Base-by-base conservation (phyloP, 1,284 basidiomycete genomes). In the Ceratobasidium sp. region DNA sequence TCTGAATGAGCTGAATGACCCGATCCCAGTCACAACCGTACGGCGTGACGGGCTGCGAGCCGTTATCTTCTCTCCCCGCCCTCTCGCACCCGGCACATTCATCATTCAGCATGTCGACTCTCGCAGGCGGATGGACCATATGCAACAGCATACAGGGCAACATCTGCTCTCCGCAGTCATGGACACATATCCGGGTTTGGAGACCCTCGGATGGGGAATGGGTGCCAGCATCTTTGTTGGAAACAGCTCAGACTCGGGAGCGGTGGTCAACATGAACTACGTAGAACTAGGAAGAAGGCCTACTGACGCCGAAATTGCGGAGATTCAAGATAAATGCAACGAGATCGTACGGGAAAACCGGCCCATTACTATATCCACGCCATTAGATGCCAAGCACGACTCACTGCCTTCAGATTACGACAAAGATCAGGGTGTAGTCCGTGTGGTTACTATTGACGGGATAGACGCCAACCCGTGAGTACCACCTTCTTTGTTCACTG, bases 91-190 rank as follows among this genome's bases (percentile, higher is more conserved):
- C 6, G 71, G 76, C 13, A 56, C 68, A 20, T 39, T 13, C 0
- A 47, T 77, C 17, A 67, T 37, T 17, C 76, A 74, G 35, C 69
- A 37, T 6, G 69, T 77, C 20, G 49, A 73, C 26, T 61, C 47
- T 8, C 45, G 39, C 54, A 26, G 76, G 23, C 45, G 76, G 20
- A 64, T 64, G 69, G 76, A 77, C 33, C 76, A 77, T 53, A 77
- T 77, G 76, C 76, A 77, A 28, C 76, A 77, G 28, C 76, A 77
- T 31, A 77, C 76, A 0, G 76, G 76, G 11, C 76, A 77, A 35
- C 76, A 77, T 37, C 71, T 77, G 3, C 39, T 77, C 3, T 66
- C 61, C 31, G 76, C 76, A 7, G 33, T 77, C 15, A 74, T 77
- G 69, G 76, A 77, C 35, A 65, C 60, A 4, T 77, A 74, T 23